phyloP scores from a whole-genome alignment of 257 asterid genomes.

The Solanum stenotomum region DNA sequence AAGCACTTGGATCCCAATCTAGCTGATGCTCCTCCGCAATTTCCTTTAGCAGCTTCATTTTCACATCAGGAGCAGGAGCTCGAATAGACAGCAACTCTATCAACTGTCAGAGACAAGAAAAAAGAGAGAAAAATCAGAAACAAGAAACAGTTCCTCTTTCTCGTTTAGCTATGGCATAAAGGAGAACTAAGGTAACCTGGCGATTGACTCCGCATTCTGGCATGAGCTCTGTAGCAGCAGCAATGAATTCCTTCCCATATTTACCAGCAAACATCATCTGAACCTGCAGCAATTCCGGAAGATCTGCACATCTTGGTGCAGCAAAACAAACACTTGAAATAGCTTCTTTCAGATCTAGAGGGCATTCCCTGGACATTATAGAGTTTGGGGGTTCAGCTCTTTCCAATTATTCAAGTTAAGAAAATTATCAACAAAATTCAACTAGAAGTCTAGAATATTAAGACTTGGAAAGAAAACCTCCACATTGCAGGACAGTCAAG shows the following conservation, averaged over 20 bases:
- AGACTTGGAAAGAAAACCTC: neutral
- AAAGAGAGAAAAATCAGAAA: neutral
- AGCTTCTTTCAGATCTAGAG: conserved; percentile 93
- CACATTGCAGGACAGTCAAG: neutral
- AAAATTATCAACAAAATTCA: neutral
- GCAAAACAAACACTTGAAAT: conserved; percentile 95
- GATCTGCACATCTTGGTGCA: conserved; percentile 97
- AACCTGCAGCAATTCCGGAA: conserved; percentile 69
- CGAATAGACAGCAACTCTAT: conserved; percentile 78
- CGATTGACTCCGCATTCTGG: conserved; percentile 98
- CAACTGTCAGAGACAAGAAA: conserved; percentile 30
- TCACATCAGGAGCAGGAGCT: conserved; percentile 88
- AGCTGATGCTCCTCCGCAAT: conserved; percentile 88
- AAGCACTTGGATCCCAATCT: conserved; percentile 84
- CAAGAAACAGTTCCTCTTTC: neutral
- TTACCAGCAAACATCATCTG: conserved; percentile 71
- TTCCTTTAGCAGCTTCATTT: conserved; percentile 78
- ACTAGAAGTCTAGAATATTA: neutral
- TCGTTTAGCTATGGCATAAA: neutral
- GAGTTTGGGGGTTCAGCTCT: neutral
- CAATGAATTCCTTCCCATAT: conserved; percentile 82
- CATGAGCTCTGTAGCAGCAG: conserved; percentile 88
- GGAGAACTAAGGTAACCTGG: conserved; percentile 42
- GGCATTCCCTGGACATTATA: conserved; percentile 68
- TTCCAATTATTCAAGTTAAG: neutral